Conservation (phyloP, 2,329 filamentous ascomycete genomes). For the Stagonosporopsis tanaceti region DNA sequence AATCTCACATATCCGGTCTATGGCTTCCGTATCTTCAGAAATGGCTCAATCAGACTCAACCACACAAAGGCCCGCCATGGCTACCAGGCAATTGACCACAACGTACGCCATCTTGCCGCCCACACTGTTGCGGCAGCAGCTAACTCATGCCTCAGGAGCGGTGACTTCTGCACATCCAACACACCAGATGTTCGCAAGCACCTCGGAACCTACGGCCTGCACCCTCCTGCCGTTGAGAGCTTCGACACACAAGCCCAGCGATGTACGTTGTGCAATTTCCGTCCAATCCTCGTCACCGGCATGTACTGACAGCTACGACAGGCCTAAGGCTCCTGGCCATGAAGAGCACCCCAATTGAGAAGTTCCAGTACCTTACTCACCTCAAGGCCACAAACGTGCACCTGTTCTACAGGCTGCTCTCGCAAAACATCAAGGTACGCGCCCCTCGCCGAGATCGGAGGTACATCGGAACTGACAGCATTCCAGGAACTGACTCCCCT, state of each 20-base stretch:
- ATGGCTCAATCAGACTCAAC: slow-evolving; percentile 44
- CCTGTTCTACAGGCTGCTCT: slow-evolving; percentile 81
- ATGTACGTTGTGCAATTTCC: slow-evolving; percentile 50
- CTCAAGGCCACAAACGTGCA: slow-evolving; percentile 79
- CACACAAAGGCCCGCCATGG: slow-evolving; percentile 46
- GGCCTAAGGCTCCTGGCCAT: slow-evolving; percentile 78
- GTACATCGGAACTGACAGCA: slow-evolving; percentile 41
- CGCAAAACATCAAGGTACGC: slow-evolving; percentile 70
- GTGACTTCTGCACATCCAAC: slow-evolving; percentile 61
- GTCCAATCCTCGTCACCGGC: neutral
- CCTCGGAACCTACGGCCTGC: slow-evolving; percentile 62
- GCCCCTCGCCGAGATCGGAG: neutral
- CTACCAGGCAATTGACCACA: slow-evolving; percentile 50
- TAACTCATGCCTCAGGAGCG: slow-evolving; percentile 42
- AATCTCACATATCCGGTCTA: slow-evolving; percentile 30
- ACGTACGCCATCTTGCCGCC: slow-evolving; percentile 35
- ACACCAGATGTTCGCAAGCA: slow-evolving; percentile 59
- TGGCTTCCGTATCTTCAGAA: slow-evolving; percentile 48
- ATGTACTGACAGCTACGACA: slow-evolving; percentile 54
- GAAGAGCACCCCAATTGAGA: slow-evolving; percentile 76
- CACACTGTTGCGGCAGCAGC: slow-evolving; percentile 11
- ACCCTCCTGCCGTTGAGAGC: slow-evolving; percentile 59
- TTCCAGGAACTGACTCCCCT: slow-evolving; percentile 77
- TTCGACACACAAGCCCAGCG: slow-evolving; percentile 59
- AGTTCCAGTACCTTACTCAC: slow-evolving; percentile 81